These are phyloP conservation scores for Effrenium voratum DNA, from an alignment of 73 alveolate species.

Conservation along the genomic window DNA sequence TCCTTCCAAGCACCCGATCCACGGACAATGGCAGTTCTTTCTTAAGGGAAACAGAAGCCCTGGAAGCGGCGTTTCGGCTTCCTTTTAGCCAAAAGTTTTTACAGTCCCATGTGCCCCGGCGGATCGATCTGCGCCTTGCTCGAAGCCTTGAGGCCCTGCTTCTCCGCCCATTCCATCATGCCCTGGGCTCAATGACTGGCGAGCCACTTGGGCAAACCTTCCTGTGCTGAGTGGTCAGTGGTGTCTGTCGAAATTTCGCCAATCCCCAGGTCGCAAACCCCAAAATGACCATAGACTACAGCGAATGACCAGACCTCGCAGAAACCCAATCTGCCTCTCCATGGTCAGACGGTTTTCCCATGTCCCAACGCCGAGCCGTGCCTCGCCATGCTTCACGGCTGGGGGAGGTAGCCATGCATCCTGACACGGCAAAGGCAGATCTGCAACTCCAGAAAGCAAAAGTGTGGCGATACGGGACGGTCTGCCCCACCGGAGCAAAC, in stretches of 20 bases:
- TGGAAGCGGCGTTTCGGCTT: too few species aligned
- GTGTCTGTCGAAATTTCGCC: neutral
- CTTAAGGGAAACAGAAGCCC: too few species aligned
- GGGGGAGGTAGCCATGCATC: conserved; percentile 35
- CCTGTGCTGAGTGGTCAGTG: neutral
- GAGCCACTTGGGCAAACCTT: neutral
- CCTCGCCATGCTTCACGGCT: conserved; percentile 25
- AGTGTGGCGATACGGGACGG: too few species aligned
- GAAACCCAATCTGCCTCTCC: too few species aligned
- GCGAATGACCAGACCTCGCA: neutral
- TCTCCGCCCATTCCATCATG: conserved; percentile 43
- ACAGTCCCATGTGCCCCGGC: too few species aligned
- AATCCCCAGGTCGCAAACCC: neutral
- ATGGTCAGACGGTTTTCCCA: too few species aligned
- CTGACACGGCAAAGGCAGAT: too few species aligned
- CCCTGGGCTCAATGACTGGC: conserved; percentile 12
- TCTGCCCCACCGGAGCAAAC: too few species aligned
- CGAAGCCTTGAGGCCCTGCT: conserved; percentile 12
- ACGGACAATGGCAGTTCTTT: too few species aligned
- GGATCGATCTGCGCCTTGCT: conserved; percentile 59
- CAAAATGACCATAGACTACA: neutral
- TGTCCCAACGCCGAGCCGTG: too few species aligned
- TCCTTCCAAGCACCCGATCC: neutral
- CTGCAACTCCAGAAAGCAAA: too few species aligned
- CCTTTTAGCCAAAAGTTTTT: too few species aligned